These are phyloP conservation scores for Talaromyces islandicus DNA, from an alignment of 2,329 filamentous ascomycete species.

Conservation along the genomic window DNA sequence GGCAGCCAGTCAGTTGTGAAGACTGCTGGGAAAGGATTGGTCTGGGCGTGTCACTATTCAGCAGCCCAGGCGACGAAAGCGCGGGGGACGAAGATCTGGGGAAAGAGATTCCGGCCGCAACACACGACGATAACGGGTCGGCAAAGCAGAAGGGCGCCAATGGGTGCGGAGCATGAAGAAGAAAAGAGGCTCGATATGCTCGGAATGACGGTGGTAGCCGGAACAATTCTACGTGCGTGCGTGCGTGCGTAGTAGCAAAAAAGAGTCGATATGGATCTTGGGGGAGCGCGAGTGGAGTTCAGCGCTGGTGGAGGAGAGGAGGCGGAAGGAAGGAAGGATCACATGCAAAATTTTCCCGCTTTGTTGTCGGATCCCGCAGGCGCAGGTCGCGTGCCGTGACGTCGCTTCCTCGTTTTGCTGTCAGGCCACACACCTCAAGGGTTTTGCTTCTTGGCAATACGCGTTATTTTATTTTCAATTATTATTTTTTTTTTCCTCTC, in stretches of 20 bases:
- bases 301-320: background rate
- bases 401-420: background rate
- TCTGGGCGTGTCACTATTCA: background rate
- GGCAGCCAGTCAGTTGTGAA: background rate
- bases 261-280: background rate
- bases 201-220: background rate
- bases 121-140: background rate
- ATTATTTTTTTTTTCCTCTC: too few species aligned
- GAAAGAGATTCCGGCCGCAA: background rate
- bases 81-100: background rate
- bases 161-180: background rate
- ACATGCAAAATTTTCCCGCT: constrained; percentile 10
- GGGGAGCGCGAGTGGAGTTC: constrained; percentile 3
- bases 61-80: background rate
- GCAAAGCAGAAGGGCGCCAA: background rate
- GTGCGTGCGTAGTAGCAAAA: background rate
- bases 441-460: too few species aligned
- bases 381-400: background rate
- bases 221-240: background rate
- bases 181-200: background rate
- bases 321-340: constrained; percentile 1
- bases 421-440: too few species aligned
- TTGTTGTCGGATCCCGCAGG: background rate
- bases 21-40: background rate
- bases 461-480: too few species aligned